Conservation (phyloP, 352 stramenopile genomes). For the Phytophthora pinifolia region DNA sequence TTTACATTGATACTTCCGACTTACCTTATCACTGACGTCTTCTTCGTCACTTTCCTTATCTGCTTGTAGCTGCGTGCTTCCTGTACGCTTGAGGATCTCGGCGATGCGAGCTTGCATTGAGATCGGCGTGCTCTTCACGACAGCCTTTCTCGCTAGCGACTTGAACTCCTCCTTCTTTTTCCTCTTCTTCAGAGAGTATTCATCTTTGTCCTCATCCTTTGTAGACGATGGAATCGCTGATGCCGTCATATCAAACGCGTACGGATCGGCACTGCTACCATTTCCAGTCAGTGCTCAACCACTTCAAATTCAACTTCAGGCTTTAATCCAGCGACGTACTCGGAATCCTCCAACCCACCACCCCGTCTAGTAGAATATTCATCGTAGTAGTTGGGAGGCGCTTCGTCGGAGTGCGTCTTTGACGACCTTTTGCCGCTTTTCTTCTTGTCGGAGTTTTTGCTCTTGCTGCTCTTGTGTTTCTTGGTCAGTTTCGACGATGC, state of each 20-base stretch:
- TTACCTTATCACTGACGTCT: slow-evolving; percentile 16
- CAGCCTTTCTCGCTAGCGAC: slow-evolving; percentile 28
- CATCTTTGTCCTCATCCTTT: slow-evolving; percentile 29
- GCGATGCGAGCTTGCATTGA: slow-evolving; percentile 76
- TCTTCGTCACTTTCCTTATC: slow-evolving; percentile 29
- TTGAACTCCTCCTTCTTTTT: slow-evolving; percentile 37
- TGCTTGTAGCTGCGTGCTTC: slow-evolving; percentile 43
- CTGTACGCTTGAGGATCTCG: slow-evolving; percentile 76
- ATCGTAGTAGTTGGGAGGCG: slow-evolving; percentile 62
- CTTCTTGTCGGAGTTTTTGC: slow-evolving; percentile 32
- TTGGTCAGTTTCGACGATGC: slow-evolving; percentile 46
- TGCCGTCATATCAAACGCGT: slow-evolving; percentile 64
- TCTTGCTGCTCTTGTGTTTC: slow-evolving; percentile 24
- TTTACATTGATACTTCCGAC: slow-evolving; percentile 5
- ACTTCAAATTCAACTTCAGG: neutral
- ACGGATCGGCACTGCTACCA: slow-evolving; percentile 55
- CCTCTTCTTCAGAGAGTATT: slow-evolving; percentile 21
- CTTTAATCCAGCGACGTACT: slow-evolving; percentile 24
- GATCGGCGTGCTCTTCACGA: slow-evolving; percentile 22
- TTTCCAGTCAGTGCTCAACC: slow-evolving; percentile 12
- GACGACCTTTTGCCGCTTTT: slow-evolving; percentile 26
- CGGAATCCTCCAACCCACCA: slow-evolving; percentile 15
- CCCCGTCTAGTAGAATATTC: slow-evolving; percentile 13
- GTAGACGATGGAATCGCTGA: slow-evolving; percentile 27
- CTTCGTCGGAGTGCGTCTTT: slow-evolving; percentile 42